These are phyloP conservation scores for Trypanosoma grayi DNA, from an alignment of 208 protist species.

Conservation along the genomic window DNA sequence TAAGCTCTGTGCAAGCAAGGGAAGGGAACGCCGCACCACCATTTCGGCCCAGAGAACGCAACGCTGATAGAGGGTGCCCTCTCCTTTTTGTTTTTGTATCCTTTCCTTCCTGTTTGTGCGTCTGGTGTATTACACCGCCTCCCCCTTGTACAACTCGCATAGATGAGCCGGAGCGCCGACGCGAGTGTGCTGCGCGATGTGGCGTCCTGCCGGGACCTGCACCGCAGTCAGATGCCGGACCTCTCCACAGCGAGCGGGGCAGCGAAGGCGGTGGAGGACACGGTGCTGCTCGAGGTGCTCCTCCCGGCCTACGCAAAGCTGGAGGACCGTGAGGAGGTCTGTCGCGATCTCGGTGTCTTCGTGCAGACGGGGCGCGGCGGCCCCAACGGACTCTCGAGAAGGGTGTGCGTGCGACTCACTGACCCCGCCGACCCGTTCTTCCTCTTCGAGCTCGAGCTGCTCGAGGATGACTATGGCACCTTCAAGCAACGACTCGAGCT, in stretches of 20 bases:
- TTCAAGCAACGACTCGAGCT: constrained; percentile 82
- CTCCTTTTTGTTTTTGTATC: too few relatives aligned
- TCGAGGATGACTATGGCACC: constrained; percentile 80
- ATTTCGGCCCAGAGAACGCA: too few relatives aligned
- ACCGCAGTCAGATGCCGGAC: constrained; percentile 15
- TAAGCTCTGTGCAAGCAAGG: not conserved
- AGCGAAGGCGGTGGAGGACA: constrained; percentile 10
- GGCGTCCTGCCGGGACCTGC: constrained; percentile 3
- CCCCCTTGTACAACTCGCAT: not conserved
- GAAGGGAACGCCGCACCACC: not conserved
- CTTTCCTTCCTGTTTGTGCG: not conserved
- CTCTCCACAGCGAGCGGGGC: constrained; percentile 6
- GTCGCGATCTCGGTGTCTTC: constrained; percentile 32
- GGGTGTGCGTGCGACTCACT: constrained; percentile 63
- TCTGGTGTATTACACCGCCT: not conserved
- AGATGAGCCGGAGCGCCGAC: constrained; percentile 19
- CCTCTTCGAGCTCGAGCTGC: constrained; percentile 76
- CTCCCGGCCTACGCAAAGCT: constrained; percentile 34
- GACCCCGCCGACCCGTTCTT: constrained; percentile 82
- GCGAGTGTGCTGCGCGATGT: constrained; percentile 9
- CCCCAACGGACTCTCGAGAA: constrained; percentile 37
- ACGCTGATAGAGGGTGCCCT: not conserved
- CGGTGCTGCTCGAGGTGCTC: constrained; percentile 39
- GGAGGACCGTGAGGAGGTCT: constrained; percentile 39
- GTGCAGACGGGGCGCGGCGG: constrained; percentile 34